Base-by-base conservation (phyloP, 495 filamentous ascomycete genomes). In the Penicillium herquei region DNA sequence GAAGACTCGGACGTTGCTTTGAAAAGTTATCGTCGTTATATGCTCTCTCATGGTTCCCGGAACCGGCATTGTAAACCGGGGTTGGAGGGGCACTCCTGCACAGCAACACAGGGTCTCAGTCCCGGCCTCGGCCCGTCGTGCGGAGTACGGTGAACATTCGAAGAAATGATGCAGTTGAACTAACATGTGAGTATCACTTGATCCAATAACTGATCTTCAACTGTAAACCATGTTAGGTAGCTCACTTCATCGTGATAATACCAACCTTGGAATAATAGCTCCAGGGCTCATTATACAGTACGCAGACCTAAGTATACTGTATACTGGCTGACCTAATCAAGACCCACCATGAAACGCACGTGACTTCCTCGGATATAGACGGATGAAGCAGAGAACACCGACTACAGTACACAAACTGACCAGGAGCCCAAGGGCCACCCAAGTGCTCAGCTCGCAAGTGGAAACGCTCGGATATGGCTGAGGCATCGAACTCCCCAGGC, bases 391-490 rank as follows among this genome's bases (percentile, higher is more conserved):
- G 54, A 58, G 51, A 44, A 59, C 1, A 59, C 16, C 31, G 47
- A 5, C 34, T 26, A 7, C 40, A 54, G 45, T 54, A 57, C 45
- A 55, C 35, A 44, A 49, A 59, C 46, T 41, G 14, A 21, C 14
- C 31, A 39, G 26, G 21, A 26, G 21, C 21, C 21, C 21, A 26
- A 26, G 21, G 21, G 21, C 21, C 35, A 43, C 17, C 39, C 16
- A 8, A 39, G 41, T 41, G 41, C 48, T 42, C n/a, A 56, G 39
- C 7, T 6, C 31, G 16, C 32, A 26, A 21, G 41, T 26, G 21
- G 21, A 26, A 26, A 26, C 21, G 1, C 21, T 37, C 51, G 54
- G 55, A 55, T 55, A 75, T 76, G 73, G 58, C 57, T 49, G 68
- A 73, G 39, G 34, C 63, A 12, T 54, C 58, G 7, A 52, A 56